Conservation (phyloP, 768 basidiomycete genomes). For the Collybia sp. region DNA sequence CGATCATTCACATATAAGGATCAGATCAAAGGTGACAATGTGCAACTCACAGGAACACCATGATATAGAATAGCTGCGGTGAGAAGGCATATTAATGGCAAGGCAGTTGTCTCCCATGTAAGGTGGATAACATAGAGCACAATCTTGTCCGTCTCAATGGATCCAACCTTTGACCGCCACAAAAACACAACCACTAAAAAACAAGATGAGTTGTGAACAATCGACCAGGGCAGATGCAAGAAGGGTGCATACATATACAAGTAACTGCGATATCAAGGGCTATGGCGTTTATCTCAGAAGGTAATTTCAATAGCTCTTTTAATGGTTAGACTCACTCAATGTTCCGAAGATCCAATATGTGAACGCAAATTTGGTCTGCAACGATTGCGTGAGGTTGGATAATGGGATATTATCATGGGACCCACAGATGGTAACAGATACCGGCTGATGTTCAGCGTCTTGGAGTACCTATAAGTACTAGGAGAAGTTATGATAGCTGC, state of each 20-base stretch:
- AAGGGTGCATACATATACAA: slow-evolving; percentile 24
- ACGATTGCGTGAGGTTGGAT: background rate
- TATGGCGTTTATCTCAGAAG: slow-evolving; percentile 10
- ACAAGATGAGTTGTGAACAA: background rate
- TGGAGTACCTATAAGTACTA: background rate
- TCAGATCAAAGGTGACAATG: background rate
- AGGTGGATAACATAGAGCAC: slow-evolving; percentile 33
- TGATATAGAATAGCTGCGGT: slow-evolving; percentile 29
- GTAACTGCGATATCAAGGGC: slow-evolving; percentile 37
- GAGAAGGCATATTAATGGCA: slow-evolving; percentile 29
- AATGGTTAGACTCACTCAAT: slow-evolving; percentile 21
- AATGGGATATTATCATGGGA: background rate
- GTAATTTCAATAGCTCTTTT: background rate
- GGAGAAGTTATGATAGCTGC: background rate
- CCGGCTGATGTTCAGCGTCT: slow-evolving; percentile 22
- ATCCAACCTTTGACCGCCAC: slow-evolving; percentile 31
- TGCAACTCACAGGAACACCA: slow-evolving; percentile 26
- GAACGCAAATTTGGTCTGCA: slow-evolving; percentile 36
- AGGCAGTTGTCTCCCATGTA: slow-evolving; percentile 30
- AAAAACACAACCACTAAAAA: slow-evolving; percentile 34
- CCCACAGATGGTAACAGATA: slow-evolving; percentile 24
- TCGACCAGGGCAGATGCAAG: background rate
- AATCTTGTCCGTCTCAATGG: slow-evolving; percentile 32
- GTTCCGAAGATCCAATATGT: slow-evolving; percentile 42
- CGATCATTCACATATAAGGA: background rate